phyloP scores from a whole-genome alignment of 2,329 filamentous ascomycete genomes.

The Penicillium sp. region DNA sequence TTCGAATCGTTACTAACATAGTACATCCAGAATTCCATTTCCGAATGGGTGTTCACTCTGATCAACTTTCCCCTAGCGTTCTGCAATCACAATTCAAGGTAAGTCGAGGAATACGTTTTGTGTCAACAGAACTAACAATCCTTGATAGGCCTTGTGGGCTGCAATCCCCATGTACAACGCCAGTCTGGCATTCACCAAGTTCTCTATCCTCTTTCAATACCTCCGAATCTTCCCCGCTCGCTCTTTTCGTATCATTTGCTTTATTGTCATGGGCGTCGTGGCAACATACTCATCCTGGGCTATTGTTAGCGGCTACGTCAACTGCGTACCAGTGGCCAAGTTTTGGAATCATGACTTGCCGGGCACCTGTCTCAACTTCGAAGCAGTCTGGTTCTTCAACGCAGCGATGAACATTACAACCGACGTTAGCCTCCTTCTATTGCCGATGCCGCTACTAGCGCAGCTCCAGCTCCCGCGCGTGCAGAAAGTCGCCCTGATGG shows the following conservation, averaged over 20 bases:
- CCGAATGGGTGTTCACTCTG: slow-evolving; percentile 25
- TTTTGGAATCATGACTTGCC: slow-evolving; percentile 37
- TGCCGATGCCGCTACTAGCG: slow-evolving; percentile 42
- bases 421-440: slow-evolving; percentile 39
- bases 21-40: slow-evolving; percentile 23
- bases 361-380: slow-evolving; percentile 38
- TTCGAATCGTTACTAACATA: slow-evolving; percentile 4
- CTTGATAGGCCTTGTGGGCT: slow-evolving; percentile 26
- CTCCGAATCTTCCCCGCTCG: slow-evolving; percentile 41
- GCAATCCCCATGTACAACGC: slow-evolving; percentile 33
- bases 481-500: slow-evolving; percentile 40
- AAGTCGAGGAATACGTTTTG: not conserved
- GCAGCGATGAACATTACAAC: slow-evolving; percentile 41
- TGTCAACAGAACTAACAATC: not conserved
- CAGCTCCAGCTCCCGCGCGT: slow-evolving; percentile 38
- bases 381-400: slow-evolving; percentile 42
- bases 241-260: slow-evolving; percentile 32
- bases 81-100: slow-evolving; percentile 28
- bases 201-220: slow-evolving; percentile 46
- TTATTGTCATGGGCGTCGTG: slow-evolving; percentile 30
- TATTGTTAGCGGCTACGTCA: slow-evolving; percentile 38
- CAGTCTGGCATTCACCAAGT: slow-evolving; percentile 37
- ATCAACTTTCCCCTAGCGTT: slow-evolving; percentile 11
- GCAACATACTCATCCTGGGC: slow-evolving; percentile 30
- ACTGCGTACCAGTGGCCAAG: slow-evolving; percentile 39